Percentiles rank a stretch among this genome's conserved stretches.
Conservation (phyloP, 2,329 filamentous ascomycete species). For the Macrophomina tecta region DNA sequence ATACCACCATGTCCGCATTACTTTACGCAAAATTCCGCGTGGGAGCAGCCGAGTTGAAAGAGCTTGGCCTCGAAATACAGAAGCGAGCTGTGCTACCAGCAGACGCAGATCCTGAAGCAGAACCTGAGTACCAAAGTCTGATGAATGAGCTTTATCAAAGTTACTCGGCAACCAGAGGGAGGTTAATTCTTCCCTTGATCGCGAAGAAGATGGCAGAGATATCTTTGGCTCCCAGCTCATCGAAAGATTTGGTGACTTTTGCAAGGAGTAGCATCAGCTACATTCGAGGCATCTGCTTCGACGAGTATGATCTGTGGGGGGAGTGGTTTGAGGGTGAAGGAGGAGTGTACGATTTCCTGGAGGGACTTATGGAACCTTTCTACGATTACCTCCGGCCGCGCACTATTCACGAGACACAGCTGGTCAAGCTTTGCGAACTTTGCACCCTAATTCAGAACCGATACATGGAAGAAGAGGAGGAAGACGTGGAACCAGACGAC, state of each 20-base stretch:
- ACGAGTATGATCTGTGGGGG: conserved; percentile 71
- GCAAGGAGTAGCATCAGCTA: conserved; percentile 69
- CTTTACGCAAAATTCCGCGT: conserved; percentile 75
- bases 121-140: conserved; percentile 69
- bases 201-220: conserved; percentile 65
- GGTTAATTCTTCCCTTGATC: conserved; percentile 66
- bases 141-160: conserved; percentile 70
- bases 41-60: conserved; percentile 68
- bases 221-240: conserved; percentile 64
- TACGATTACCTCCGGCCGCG: conserved; percentile 70
- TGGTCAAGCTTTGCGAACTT: conserved; percentile 70
- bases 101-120: conserved; percentile 63
- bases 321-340: conserved; percentile 70
- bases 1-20: conserved; percentile 73
- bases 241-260: conserved; percentile 69
- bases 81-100: conserved; percentile 67
- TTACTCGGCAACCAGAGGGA: conserved; percentile 64
- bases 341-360: conserved; percentile 69
- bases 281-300: conserved; percentile 68
- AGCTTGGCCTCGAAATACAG: conserved; percentile 70
- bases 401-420: conserved; percentile 70
- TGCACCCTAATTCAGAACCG: conserved; percentile 70
- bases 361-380: conserved; percentile 70
- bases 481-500: conserved; percentile 55
- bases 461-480: conserved; percentile 64